Percentiles rank a stretch among this genome's conserved stretches.
These are phyloP conservation scores for Fragilaria radians DNA, from an alignment of 108 stramenopile species.

Conservation along the genomic window DNA sequence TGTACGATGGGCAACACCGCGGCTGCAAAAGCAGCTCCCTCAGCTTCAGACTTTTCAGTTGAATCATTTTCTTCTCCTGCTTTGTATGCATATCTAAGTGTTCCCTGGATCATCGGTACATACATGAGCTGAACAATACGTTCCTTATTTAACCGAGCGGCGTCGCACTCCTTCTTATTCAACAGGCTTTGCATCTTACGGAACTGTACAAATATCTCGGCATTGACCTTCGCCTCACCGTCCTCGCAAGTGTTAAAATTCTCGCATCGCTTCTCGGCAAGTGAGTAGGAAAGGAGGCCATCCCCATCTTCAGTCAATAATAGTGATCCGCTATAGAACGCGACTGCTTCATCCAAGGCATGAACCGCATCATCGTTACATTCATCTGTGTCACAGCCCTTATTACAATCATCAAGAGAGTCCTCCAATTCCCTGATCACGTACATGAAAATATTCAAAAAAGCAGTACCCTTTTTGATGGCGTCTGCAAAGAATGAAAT, in stretches of 20 bases:
- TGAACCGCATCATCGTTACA: slow-evolving; percentile 46
- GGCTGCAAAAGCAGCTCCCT: slow-evolving; percentile 56
- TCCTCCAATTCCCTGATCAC: slow-evolving; percentile 36
- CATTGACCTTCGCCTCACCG: slow-evolving; percentile 12
- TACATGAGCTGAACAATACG: slow-evolving; percentile 33
- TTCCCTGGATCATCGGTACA: slow-evolving; percentile 52
- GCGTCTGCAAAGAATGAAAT: slow-evolving; percentile 5
- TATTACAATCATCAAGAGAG: slow-evolving; percentile 48
- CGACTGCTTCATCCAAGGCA: slow-evolving; percentile 52
- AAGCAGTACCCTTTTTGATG: slow-evolving; percentile 21
- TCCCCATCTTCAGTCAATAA: slow-evolving; percentile 45
- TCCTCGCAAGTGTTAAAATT: slow-evolving; percentile 42
- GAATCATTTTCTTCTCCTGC: slow-evolving; percentile 14
- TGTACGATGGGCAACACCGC: slow-evolving; percentile 42
- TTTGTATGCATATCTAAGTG: slow-evolving; percentile 45
- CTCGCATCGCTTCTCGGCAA: slow-evolving; percentile 51
- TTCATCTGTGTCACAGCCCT: slow-evolving; percentile 9
- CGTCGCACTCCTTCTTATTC: slow-evolving; percentile 20
- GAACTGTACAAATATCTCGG: slow-evolving; percentile 23
- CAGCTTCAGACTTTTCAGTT: slow-evolving; percentile 40
- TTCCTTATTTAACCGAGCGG: slow-evolving; percentile 30
- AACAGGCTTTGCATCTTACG: slow-evolving; percentile 21
- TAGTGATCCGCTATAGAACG: slow-evolving; percentile 50
- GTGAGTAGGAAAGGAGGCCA: slow-evolving; percentile 31
- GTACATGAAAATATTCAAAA: slow-evolving; percentile 55